Base-by-base conservation (phyloP, 2,329 filamentous ascomycete species). In the Zalaria sp. region DNA sequence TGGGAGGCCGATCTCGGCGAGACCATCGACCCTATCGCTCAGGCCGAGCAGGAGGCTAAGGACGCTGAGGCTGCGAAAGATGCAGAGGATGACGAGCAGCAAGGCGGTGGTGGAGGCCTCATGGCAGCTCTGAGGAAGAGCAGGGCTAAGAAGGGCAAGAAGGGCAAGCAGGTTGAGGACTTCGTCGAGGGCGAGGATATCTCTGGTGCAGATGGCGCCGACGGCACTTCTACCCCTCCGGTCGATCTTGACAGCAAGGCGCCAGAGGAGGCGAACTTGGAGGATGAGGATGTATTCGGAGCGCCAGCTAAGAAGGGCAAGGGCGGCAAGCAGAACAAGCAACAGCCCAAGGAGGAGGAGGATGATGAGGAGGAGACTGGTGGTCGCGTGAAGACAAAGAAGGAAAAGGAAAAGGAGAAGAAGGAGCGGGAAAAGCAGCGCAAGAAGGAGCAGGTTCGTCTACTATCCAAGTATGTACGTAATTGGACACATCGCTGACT, bases 341-440 rank as follows among this genome's bases (percentile, higher is more conserved):
- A 53, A 38, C 47, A 51, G 57, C 59, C 59, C 39, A 54, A 60
- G 39, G 64, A 54, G 60, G 70, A 71, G 25, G 69, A 65, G 11
- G 71, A 68, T 2, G 71, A 69, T 18, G 71, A 70, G 11, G 70
- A 65, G 7, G 75, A 62, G 5, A 71, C 69, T 3, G 68, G 69
- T 45, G 81, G 81, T 36, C 75, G 79, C 42, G 72, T 96, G 38
- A 79, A 96, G 67, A 93, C 86, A 34, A 98, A 96, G 75, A 91
- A 93, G 44, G 88, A 98, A 68, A 98, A 98, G 69, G 91, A 98
- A 63, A 93, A 86, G 65, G 73, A 89, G 57, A 96, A 89, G 74
- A 98, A 95, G 68, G 91, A 98, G 69, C 79, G 86, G 47, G 91
- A 98, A 70, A 98, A 98, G 77, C 84, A 91, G 67, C 75, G 88